These are phyloP conservation scores for Gracilaria domingensis DNA, from an alignment of 23 red algal genomes.

Conservation along the genomic window DNA sequence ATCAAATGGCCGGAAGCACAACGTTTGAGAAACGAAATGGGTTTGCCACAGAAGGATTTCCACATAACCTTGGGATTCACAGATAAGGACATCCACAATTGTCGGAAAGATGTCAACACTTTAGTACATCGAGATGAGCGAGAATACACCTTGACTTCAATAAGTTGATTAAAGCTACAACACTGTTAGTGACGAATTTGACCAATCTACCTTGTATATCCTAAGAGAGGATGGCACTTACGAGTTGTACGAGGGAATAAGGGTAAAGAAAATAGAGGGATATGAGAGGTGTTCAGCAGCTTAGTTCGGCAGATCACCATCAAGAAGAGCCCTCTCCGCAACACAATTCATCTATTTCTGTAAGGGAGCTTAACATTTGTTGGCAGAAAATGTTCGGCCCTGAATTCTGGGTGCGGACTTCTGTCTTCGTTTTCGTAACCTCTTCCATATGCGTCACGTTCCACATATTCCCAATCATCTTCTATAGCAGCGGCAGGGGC, in stretches of 20 bases:
- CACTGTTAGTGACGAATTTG: too few species aligned
- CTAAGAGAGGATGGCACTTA: too few species aligned
- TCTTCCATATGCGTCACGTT: slow-evolving; percentile 52
- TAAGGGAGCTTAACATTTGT: background rate
- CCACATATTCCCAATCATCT: slow-evolving; percentile 55
- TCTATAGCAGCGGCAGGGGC: slow-evolving; percentile 8
- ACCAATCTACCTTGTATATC: too few species aligned
- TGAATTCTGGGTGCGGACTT: background rate
- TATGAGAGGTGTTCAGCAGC: too few species aligned
- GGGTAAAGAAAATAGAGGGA: too few species aligned
- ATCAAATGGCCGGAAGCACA: slow-evolving; percentile 67
- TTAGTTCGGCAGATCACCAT: too few species aligned
- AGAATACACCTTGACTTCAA: background rate
- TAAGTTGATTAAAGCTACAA: background rate
- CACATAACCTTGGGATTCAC: slow-evolving; percentile 78
- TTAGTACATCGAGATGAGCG: slow-evolving; percentile 23
- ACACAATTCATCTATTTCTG: background rate
- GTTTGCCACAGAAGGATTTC: slow-evolving; percentile 45
- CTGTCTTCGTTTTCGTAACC: slow-evolving; percentile 14
- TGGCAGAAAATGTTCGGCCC: background rate
- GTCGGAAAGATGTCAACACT: slow-evolving; percentile 52
- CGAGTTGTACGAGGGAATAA: too few species aligned
- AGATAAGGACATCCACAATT: slow-evolving; percentile 62
- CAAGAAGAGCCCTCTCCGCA: background rate
- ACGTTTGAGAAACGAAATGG: slow-evolving; percentile 33